Evolutionary conservation across 2,329 filamentous ascomycete genomes (phyloP), one percentile per base, ranked within the genome.

Genomic region (Dendryphion nanum): DNA sequence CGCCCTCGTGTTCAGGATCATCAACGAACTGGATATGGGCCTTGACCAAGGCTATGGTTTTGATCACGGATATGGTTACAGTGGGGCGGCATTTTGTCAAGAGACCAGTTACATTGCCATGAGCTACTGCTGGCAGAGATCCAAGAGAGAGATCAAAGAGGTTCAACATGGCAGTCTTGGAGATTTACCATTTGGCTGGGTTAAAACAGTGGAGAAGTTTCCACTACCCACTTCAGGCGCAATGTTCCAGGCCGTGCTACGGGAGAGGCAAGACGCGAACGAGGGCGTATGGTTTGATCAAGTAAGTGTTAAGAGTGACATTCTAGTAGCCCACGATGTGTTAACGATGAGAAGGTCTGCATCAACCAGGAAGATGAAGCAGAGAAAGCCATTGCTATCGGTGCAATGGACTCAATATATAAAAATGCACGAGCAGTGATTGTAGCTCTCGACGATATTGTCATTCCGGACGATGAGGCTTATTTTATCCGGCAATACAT

Each of bases 261-360:
- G 60, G 33, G 67, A 72, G 45, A 57, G 64, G 15, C 39, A 44
- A 20, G 50, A 18, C 12, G 18, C 55, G 14, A 50, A 51, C 5
- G 69, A 72, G 47, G 69, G 69, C 5, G 40, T 72, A 4, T 72
- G 68, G 68, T 67, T 69, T 28, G 69, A 72, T 42, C 69, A 72
- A 35, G 46, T 48, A 34, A 18, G 38, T 30, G 2, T 4, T 8
- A 2, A 8, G 29, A 13, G 29, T 30, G 10, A 15, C 10, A 13
- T 3, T 4, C 29, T 10, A 14, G 12, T 10, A 16, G 10, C 8
- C 29, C 8, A 8, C 13, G 29, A 13, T 8, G 10, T 13, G 18
- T 24, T 33, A 20, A 35, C 18, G 14, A 4, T 5, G 17, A 16
- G 5, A 14, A 42, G 44, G 66, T 71, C 6, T 71, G 67, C 47